Evolutionary conservation across 805 yeast genomes (phyloP).

Genomic region (Myxozyma sirexii): DNA sequence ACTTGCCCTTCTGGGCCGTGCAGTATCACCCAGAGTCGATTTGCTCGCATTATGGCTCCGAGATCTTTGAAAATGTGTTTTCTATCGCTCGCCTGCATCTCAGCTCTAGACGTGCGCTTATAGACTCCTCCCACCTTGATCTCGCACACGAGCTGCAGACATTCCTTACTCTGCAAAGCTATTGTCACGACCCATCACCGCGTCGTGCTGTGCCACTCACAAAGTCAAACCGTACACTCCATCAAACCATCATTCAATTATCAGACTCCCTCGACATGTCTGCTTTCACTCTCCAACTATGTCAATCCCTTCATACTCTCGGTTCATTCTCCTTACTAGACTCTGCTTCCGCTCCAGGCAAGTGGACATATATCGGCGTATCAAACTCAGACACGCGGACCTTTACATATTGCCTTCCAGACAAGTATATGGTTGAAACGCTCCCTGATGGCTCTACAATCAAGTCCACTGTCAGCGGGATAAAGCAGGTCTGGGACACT

Average conservation of each 20-base stretch:
- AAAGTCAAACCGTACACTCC: no score
- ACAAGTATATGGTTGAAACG: constrained; percentile 10
- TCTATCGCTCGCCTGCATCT: constrained; percentile 5
- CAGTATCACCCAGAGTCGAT: constrained; percentile 98
- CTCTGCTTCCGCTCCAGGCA: constrained; percentile 82
- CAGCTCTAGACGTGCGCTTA: not conserved
- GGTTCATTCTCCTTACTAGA: constrained; percentile 50
- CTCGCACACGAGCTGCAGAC: not conserved
- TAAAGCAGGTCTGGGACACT: constrained; percentile 27
- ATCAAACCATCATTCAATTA: no score
- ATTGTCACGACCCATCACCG: no score
- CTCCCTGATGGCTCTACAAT: not conserved
- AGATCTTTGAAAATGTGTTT: constrained; percentile 15
- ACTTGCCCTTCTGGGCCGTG: constrained; percentile 81
- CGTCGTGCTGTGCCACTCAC: no score
- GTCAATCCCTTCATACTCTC: constrained; percentile 5
- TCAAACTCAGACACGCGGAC: not conserved
- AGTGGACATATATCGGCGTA: constrained; percentile 79
- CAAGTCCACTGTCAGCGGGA: constrained; percentile 2
- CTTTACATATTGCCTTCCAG: constrained; percentile 17
- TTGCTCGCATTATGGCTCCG: constrained; percentile 70
- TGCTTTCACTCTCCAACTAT: constrained; percentile 3
- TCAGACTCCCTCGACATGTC: constrained; percentile 3
- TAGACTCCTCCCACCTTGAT: not conserved
- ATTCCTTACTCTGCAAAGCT: no score